Percentiles rank a stretch among this genome's conserved stretches.
Conservation (phyloP, 495 filamentous ascomycete genomes). For the Aspergillus asperescens region DNA sequence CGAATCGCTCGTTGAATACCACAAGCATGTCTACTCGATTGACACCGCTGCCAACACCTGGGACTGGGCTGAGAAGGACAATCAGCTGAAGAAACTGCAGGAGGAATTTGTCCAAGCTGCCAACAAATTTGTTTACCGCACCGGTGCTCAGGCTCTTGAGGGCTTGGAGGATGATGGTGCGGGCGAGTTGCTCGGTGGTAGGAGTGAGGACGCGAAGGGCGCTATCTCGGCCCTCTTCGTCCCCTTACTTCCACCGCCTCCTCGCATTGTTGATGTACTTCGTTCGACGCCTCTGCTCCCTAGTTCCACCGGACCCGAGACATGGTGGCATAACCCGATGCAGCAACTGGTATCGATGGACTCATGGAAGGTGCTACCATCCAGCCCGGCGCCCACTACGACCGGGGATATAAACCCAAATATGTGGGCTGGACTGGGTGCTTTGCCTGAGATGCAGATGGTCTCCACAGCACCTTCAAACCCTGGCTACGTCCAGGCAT, state of each 20-base stretch:
- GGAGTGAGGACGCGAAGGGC: slow-evolving; percentile 89
- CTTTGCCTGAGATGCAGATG: slow-evolving; percentile 61
- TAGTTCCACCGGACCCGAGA: slow-evolving; percentile 70
- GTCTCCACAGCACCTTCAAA: slow-evolving; percentile 54
- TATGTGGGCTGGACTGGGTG: slow-evolving; percentile 73
- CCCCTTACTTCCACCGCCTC: slow-evolving; percentile 87
- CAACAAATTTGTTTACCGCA: slow-evolving; percentile 96
- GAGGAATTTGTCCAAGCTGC: slow-evolving; percentile 95
- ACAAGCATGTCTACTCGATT: slow-evolving; percentile 93
- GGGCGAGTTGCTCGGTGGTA: slow-evolving; percentile 85
- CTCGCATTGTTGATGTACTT: slow-evolving; percentile 85
- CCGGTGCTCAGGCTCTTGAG: slow-evolving; percentile 83
- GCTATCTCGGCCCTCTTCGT: slow-evolving; percentile 80
- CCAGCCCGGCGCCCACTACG: slow-evolving; percentile 70
- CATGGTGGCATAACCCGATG: slow-evolving; percentile 68
- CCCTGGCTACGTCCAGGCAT: slow-evolving; percentile 75
- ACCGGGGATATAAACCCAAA: slow-evolving; percentile 63
- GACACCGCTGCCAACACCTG: slow-evolving; percentile 85
- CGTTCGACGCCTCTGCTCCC: slow-evolving; percentile 79
- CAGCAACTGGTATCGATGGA: slow-evolving; percentile 68
- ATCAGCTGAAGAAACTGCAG: slow-evolving; percentile 93
- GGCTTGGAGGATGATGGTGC: slow-evolving; percentile 96
- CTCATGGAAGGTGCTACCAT: slow-evolving; percentile 88
- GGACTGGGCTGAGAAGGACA: slow-evolving; percentile 96
- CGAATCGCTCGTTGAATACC: slow-evolving; percentile 89